Conservation (phyloP, 768 basidiomycete genomes). For the Boletellus emodensis region DNA sequence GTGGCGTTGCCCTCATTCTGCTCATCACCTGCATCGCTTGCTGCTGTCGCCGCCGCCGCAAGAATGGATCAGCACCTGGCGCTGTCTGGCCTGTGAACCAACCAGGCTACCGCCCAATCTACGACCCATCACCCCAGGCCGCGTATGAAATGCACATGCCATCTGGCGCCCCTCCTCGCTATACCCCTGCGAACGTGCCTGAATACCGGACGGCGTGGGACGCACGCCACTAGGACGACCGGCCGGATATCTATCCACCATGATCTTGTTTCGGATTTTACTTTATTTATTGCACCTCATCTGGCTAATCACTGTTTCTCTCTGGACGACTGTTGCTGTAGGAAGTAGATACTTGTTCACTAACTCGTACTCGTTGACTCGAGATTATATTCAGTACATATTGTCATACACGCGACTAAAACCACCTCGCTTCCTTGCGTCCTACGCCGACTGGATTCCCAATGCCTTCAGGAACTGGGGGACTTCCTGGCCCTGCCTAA, state of each 20-base stretch:
- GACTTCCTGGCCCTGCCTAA: constrained; percentile 46
- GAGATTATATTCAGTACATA: not conserved
- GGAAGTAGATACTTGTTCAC: too few relatives aligned
- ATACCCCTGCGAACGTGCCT: constrained; percentile 11
- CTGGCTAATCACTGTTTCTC: not conserved
- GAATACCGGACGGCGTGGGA: constrained; percentile 27
- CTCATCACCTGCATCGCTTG: not conserved
- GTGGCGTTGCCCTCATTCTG: constrained; percentile 6
- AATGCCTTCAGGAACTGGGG: constrained; percentile 36
- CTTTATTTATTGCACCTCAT: not conserved
- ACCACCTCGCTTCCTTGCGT: not conserved
- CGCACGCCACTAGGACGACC: constrained; percentile 11
- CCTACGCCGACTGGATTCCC: not conserved
- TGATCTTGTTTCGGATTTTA: not conserved
- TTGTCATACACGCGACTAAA: not conserved
- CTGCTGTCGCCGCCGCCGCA: constrained; percentile 11
- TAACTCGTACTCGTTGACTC: too few relatives aligned
- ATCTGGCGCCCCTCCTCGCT: constrained; percentile 6
- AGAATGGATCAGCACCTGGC: not conserved
- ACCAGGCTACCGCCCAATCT: constrained; percentile 20
- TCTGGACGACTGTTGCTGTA: too few relatives aligned
- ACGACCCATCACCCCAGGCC: constrained; percentile 27
- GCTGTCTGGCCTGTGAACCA: constrained; percentile 4
- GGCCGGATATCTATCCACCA: not conserved
- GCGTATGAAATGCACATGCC: constrained; percentile 27